Conservation (phyloP, 1,284 basidiomycete species). For the Leucoagaricus sp. region DNA sequence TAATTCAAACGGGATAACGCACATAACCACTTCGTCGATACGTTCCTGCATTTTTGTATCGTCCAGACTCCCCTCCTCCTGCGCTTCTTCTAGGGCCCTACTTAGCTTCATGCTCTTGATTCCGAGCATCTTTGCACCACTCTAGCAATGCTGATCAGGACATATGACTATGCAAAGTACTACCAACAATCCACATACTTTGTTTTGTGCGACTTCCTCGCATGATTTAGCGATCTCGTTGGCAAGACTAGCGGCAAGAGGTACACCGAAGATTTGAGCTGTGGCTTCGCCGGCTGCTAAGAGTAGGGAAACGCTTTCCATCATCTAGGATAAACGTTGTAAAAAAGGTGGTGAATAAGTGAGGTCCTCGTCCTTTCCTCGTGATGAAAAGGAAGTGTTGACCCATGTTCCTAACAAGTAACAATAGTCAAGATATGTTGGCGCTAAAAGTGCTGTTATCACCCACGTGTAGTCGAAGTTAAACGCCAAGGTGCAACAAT, state of each 20-base stretch:
- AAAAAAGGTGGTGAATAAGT: too few relatives aligned
- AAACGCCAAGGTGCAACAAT: too few relatives aligned
- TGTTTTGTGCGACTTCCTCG: conserved; percentile 44
- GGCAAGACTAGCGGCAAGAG: conserved; percentile 41
- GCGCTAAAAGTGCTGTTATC: too few relatives aligned
- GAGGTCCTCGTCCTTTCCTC: too few relatives aligned
- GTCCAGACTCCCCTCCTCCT: conserved; percentile 33
- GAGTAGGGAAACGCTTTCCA: background rate
- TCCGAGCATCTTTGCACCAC: conserved; percentile 40
- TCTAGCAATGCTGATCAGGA: too few relatives aligned
- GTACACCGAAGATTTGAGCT: conserved; percentile 42
- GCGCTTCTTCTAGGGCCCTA: conserved; percentile 34
- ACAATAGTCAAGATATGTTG: too few relatives aligned
- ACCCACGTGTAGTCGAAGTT: too few relatives aligned
- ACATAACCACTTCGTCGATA: conserved; percentile 49
- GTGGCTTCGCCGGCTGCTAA: conserved; percentile 34
- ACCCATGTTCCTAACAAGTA: too few relatives aligned
- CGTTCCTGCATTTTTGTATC: conserved; percentile 40
- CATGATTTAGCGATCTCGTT: conserved; percentile 43
- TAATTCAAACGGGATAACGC: conserved; percentile 20
- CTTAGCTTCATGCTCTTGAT: conserved; percentile 41
- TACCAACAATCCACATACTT: conserved; percentile 31
- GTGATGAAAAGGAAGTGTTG: too few relatives aligned
- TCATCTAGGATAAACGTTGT: background rate
- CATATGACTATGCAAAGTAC: background rate